Evolutionary conservation across 768 basidiomycete genomes (phyloP).

Genomic region (Tricholoma saponaceum): DNA sequence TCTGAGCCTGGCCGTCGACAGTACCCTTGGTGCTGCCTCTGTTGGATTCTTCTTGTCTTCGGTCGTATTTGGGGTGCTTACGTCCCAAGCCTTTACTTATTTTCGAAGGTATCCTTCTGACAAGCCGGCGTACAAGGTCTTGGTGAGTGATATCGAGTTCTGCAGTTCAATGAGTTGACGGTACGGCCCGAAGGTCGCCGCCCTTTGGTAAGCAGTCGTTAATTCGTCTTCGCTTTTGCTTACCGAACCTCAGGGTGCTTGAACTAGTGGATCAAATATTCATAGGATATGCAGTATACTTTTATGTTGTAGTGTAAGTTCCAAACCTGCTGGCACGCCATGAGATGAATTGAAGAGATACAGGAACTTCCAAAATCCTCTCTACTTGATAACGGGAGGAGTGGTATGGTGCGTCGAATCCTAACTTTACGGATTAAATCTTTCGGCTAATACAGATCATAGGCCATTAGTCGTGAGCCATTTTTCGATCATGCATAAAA

Average conservation of each 20-base stretch:
- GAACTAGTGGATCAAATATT: slow-evolving; percentile 47
- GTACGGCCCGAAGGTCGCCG: slow-evolving; percentile 20
- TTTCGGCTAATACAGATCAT: neutral
- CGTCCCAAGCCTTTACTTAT: slow-evolving; percentile 34
- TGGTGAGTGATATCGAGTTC: slow-evolving; percentile 20
- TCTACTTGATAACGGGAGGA: slow-evolving; percentile 20
- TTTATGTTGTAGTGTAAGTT: slow-evolving; percentile 49
- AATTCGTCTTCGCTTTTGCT: neutral
- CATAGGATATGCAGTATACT: slow-evolving; percentile 50
- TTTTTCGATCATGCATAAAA: neutral
- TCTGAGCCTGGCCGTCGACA: slow-evolving; percentile 15
- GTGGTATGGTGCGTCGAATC: slow-evolving; percentile 31
- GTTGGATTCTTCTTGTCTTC: slow-evolving; percentile 37
- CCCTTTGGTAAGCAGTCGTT: slow-evolving; percentile 22
- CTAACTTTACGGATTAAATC: neutral
- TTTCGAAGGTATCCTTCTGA: slow-evolving; percentile 36
- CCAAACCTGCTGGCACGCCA: neutral
- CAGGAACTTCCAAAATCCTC: slow-evolving; percentile 34
- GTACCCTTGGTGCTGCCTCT: slow-evolving; percentile 36
- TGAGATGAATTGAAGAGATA: slow-evolving; percentile 3
- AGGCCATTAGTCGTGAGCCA: slow-evolving; percentile 36
- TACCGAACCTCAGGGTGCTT: slow-evolving; percentile 30
- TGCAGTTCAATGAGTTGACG: neutral
- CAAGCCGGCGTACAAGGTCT: slow-evolving; percentile 26
- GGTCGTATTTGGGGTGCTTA: slow-evolving; percentile 35